Evolutionary conservation across 129 eudicot genomes (phyloP), one percentile per base, ranked within the genome.

Genomic region (Glebionis coronaria): DNA sequence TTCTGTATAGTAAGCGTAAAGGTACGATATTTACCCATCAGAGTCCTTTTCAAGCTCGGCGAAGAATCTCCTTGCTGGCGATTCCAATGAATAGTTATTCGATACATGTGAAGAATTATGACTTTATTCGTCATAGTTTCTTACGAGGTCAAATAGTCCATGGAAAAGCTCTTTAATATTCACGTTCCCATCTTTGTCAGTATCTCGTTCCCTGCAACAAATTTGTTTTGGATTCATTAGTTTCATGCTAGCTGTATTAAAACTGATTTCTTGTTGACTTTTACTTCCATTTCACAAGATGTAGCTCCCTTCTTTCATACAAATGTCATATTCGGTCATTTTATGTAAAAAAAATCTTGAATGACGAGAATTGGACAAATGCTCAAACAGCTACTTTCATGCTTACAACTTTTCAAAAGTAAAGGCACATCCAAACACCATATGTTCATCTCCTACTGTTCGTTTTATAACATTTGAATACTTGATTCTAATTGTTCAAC

Each of bases 121-220:
- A 51, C 40, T 44, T 60, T 86, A 95, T 46, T 94, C 99, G 14
- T 84, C 95, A 67, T 94, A 90, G 69, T 81, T 87, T 80, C 99
- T 78, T 52, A 94, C 88, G 45, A 87, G 73, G 80, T 94, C 95
- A 80, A 86, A 94, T 12, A 94, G 85, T 67, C 99, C 99, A 53
- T 94, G 97, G 61, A 84, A 94, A 71, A 94, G 90, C 67, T 94
- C 99, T 56, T 90, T 79, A 79, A 89, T 90, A 69, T 78, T 81
- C 31, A 94, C 71, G 79, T 89, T 94, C 68, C 95, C 99, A 81
- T 94, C 97, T 81, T 74, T 90, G 78, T 94, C 95, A 12, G 86
- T 78, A 82, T 94, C 99, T 81, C 99, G 82, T 78, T 94, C 99
- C 81, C 99, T 94, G 83, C 35, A 54, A 12, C 8, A 65, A 53